These are phyloP conservation scores for Microbotryomycetes sp. DNA, from an alignment of 1,284 basidiomycete species.

Conservation along the genomic window DNA sequence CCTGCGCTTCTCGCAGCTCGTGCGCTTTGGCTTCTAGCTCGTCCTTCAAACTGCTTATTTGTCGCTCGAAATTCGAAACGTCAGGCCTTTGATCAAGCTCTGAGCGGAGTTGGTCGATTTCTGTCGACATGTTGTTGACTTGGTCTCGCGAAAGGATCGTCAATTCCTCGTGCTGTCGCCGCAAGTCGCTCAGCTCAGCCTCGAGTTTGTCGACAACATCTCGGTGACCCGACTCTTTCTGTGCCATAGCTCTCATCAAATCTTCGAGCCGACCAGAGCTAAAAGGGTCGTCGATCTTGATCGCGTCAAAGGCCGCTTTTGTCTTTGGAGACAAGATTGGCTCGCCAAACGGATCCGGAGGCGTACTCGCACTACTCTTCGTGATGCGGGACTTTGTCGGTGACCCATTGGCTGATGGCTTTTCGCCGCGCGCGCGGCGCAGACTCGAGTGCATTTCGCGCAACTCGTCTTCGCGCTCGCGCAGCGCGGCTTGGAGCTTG, in stretches of 20 bases:
- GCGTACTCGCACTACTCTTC: not conserved
- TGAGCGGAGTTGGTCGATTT: slow-evolving; percentile 61
- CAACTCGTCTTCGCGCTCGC: slow-evolving; percentile 81
- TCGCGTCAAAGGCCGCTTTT: slow-evolving; percentile 23
- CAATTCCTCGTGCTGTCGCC: slow-evolving; percentile 69
- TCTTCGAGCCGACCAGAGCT: slow-evolving; percentile 62
- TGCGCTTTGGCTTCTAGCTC: slow-evolving; percentile 47
- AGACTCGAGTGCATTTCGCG: slow-evolving; percentile 49
- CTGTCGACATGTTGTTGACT: slow-evolving; percentile 75
- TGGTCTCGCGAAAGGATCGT: slow-evolving; percentile 67
- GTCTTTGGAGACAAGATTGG: slow-evolving; percentile 26
- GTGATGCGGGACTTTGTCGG: slow-evolving; percentile 1
- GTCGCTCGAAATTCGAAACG: slow-evolving; percentile 4
- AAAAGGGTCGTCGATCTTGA: slow-evolving; percentile 15
- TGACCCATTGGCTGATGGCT: slow-evolving; percentile 39
- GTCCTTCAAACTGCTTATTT: slow-evolving; percentile 40
- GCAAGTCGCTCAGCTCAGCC: slow-evolving; percentile 57
- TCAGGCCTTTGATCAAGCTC: slow-evolving; percentile 31
- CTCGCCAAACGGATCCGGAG: slow-evolving; percentile 1
- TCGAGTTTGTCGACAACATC: slow-evolving; percentile 66
- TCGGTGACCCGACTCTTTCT: slow-evolving; percentile 78
- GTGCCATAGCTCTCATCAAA: slow-evolving; percentile 86
- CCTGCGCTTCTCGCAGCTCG: slow-evolving; percentile 52
- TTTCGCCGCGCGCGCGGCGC: slow-evolving; percentile 40
- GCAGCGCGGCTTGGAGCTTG: slow-evolving; percentile 75